Conservation (phyloP, 2,329 filamentous ascomycete species). For the Xylariaceae sp. region DNA sequence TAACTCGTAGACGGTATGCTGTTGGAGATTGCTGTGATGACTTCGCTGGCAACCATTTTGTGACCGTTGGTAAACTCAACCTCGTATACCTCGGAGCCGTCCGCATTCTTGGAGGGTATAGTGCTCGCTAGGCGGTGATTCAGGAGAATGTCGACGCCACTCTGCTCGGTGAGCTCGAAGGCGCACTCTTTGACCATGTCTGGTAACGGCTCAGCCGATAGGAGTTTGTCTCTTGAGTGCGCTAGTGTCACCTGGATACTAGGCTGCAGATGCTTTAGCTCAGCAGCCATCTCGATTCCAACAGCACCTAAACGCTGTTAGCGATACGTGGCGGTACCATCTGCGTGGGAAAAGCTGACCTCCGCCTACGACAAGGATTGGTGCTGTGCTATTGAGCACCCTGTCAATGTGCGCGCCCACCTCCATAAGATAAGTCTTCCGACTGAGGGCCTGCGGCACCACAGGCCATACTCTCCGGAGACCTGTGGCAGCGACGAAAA, state of each 20-base stretch:
- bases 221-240: constrained; percentile 72
- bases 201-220: constrained; percentile 75
- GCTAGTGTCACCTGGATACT: constrained; percentile 71
- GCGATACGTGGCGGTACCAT: background rate
- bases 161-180: constrained; percentile 62
- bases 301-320: constrained; percentile 60
- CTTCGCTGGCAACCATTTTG: constrained; percentile 64
- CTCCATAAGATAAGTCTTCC: constrained; percentile 68
- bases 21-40: constrained; percentile 73
- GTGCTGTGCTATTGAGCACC: constrained; percentile 58
- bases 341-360: constrained; percentile 45
- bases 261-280: constrained; percentile 73
- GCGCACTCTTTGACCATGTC: constrained; percentile 70
- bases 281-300: constrained; percentile 81
- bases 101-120: constrained; percentile 51
- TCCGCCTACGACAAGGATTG: constrained; percentile 76
- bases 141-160: constrained; percentile 70
- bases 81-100: constrained; percentile 50
- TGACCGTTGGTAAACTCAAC: constrained; percentile 66
- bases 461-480: constrained; percentile 73
- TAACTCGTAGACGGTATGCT: constrained; percentile 67
- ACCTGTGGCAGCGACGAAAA: constrained; percentile 74
- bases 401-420: constrained; percentile 63
- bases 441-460: constrained; percentile 69
- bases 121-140: constrained; percentile 61